Conservation (phyloP, 768 basidiomycete genomes). For the Kwoniella dejecticola region DNA sequence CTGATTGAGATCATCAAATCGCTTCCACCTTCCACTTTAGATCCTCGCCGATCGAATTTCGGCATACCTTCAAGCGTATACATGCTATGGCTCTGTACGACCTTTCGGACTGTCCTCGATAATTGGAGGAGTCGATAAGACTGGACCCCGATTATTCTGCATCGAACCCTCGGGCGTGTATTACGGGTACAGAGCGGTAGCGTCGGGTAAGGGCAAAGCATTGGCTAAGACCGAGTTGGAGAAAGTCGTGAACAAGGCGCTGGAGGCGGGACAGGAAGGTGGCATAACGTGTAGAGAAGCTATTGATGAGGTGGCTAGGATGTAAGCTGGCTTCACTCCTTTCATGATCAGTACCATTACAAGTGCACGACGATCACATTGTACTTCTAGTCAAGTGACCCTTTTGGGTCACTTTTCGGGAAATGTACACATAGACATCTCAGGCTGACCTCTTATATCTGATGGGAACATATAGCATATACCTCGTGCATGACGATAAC, state of each 20-base stretch:
- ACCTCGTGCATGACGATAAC: slow-evolving; percentile 94
- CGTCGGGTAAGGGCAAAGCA: slow-evolving; percentile 97
- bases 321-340: slow-evolving; percentile 63
- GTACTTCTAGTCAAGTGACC: too few species aligned
- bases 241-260: slow-evolving; percentile 81
- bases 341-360: slow-evolving; percentile 16
- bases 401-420: too few species aligned
- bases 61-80: slow-evolving; percentile 91
- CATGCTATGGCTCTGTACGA: slow-evolving; percentile 94
- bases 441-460: not conserved
- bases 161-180: slow-evolving; percentile 94
- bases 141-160: slow-evolving; percentile 81
- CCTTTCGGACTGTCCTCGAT: slow-evolving; percentile 96
- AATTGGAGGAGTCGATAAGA: slow-evolving; percentile 82
- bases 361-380: too few species aligned
- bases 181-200: slow-evolving; percentile 91
- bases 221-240: slow-evolving; percentile 97
- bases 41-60: slow-evolving; percentile 74
- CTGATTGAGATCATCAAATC: too few species aligned
- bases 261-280: slow-evolving; percentile 13
- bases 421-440: not conserved
- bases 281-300: slow-evolving; percentile 75
- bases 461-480: slow-evolving; percentile 66
- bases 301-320: slow-evolving; percentile 88
- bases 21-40: too few species aligned